Percentiles rank a stretch among this genome's conserved stretches.
Evolutionary conservation across 345 rosid species (phyloP).

Genomic region (Trapa incisa): DNA sequence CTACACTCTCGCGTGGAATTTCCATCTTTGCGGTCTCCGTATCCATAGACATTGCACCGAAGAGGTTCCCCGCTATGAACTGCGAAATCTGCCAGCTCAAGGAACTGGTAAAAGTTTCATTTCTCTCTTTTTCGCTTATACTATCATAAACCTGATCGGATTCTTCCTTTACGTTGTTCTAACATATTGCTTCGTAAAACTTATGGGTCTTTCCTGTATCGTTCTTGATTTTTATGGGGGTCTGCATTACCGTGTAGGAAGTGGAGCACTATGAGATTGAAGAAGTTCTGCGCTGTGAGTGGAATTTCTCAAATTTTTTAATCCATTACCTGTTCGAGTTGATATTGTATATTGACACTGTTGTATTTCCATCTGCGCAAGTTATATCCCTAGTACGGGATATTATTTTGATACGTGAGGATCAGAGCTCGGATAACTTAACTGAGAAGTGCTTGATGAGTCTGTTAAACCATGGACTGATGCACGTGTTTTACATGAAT

Average conservation of each 20-base stretch:
- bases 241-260: constrained; percentile 30
- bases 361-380: background rate
- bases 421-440: background rate
- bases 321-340: background rate
- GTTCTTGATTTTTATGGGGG: background rate
- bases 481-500: background rate
- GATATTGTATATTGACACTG: background rate
- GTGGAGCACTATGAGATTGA: constrained; percentile 76
- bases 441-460: background rate
- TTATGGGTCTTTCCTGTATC: constrained; percentile 1
- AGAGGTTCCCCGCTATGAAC: constrained; percentile 34
- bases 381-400: too few relatives aligned
- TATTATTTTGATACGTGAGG: background rate
- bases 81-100: constrained; percentile 89
- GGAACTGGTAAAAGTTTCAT: constrained; percentile 47
- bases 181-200: background rate
- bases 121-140: background rate
- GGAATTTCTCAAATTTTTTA: background rate
- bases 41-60: too few relatives aligned
- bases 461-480: background rate
- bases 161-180: background rate
- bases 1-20: background rate
- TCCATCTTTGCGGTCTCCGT: background rate
- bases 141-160: background rate
- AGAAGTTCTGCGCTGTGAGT: constrained; percentile 80